Base-by-base conservation (phyloP, 2,329 filamentous ascomycete genomes). In the Neophaeococcomyces mojaviensis region DNA sequence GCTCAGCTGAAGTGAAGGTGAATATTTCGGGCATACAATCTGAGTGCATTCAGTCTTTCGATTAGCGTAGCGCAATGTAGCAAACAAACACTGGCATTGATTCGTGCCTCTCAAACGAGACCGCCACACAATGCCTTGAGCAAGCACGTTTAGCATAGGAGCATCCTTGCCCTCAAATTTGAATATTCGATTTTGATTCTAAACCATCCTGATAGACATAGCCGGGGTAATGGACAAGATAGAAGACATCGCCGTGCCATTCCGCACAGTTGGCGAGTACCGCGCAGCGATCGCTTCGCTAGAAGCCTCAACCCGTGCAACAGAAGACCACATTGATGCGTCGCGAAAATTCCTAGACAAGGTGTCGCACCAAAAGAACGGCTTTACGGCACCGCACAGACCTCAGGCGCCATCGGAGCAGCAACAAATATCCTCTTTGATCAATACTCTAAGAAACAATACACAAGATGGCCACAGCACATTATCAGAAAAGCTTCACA, bases 291-390 rank as follows among this genome's bases (percentile, higher is more conserved):
- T 47, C 34, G 26, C 35, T 13, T 47, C 46, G 7, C 28, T 55
- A 13, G 46, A 52, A 13, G 34, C 48, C 6, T 53, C 50, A 8
- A 55, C 52, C 10, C 32, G 15, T 18, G 28, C 46, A 9, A 44
- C 46, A 39, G 46, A 52, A 32, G 34, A 36, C 19, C 49, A 44
- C 8, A 33, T 43, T 10, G 30, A 43, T 8, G 31, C 30, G 15
- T n/a, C 37, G 3, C 28, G 39, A 10, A 33, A 34, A 24, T 15
- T 24, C 30, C 22, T 34, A 13, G 3, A 8, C 28, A 9, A 15
- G 15, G 15, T 19, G 22, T 22, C 28, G 5, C 24, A 10, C 10
- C 24, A 28, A 28, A 35, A 34, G 28, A 9, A 13, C 16, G n/a
- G 7, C 20, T n/a, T 3, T 9, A 15, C 16, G 12, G 12, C 4